Conservation (phyloP, 345 rosid genomes). For the Anacardium occidentale region DNA sequence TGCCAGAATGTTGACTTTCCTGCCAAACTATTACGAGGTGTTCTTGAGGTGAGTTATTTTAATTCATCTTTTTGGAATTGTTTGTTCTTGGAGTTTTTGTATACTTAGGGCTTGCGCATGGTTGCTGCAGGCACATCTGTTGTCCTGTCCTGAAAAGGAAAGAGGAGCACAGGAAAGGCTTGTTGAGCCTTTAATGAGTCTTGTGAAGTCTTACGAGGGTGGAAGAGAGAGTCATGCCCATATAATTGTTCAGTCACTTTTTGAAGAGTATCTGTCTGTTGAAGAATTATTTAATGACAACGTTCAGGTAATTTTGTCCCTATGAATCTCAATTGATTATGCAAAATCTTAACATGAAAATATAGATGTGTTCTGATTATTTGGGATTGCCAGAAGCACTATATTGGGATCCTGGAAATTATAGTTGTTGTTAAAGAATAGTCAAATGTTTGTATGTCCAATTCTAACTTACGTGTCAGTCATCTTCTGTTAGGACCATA, state of each 20-base stretch:
- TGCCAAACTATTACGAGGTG: conserved; percentile 71
- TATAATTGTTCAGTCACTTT: conserved; percentile 88
- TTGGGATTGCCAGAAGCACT: conserved; percentile 6
- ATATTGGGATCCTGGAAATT: neutral
- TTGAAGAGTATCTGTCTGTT: conserved; percentile 88
- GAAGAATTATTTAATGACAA: conserved; percentile 95
- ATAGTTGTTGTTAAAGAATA: neutral
- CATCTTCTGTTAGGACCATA: neutral
- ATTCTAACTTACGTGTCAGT: conserved; percentile 2
- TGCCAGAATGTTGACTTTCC: conserved; percentile 82
- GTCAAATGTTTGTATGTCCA: no score
- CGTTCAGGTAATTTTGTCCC: conserved; percentile 57
- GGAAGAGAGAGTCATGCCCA: conserved; percentile 99
- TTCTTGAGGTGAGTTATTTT: conserved; percentile 69
- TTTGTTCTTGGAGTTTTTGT: conserved; percentile 15
- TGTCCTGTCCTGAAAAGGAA: conserved; percentile 76
- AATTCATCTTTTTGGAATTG: conserved; percentile 19
- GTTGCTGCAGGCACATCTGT: conserved; percentile 65
- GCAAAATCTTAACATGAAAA: neutral
- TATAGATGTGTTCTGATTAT: conserved; percentile 2
- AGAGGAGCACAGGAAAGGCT: conserved; percentile 92
- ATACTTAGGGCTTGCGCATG: conserved; percentile 12
- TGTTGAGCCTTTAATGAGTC: conserved; percentile 88
- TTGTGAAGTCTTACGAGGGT: conserved; percentile 96
- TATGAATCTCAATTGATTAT: neutral